Evolutionary conservation across 495 filamentous ascomycete genomes (phyloP), one percentile per base, ranked within the genome.

Genomic region (Delitschia confertaspora): DNA sequence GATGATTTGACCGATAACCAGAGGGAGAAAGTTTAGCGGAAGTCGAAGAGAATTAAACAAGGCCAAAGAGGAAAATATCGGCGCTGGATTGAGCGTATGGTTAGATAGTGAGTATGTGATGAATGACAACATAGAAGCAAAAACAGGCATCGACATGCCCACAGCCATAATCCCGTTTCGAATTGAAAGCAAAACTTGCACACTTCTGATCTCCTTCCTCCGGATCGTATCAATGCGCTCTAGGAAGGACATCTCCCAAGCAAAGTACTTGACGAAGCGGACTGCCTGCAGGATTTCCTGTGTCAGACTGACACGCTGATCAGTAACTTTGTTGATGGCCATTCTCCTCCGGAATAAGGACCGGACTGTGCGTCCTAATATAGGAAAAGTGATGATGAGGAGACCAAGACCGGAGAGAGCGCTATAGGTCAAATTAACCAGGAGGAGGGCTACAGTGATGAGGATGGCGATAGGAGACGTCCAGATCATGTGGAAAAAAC

Each of bases 181-280:
- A 40, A 93, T 81, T 2, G 81, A 74, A 20, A 95, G 67, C 13
- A 96, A 61, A 10, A 85, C 65, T 54, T 93, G 87, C 38, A 94
- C 85, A 3, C 78, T 73, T 9, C 67, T 61, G 53, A 96, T 84
- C 58, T 96, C 89, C 32, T 69, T 70, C 21, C 65, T 67, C 33
- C 89, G 76, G 38, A 89, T 82, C 14, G 77, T 69, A 35, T 72
- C 69, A 7, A 96, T 68, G 13, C 87, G 76, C n/a, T 71, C 67
- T 3, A 95, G 66, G 60, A 96, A 96, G 33, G 80, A 78, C 24
- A 71, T 78, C 56, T 96, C 89, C 89, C 89, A 96, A 6, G 85
- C 89, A 58, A 94, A 95, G 64, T 75, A 94, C 61, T 96, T 96
- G 60, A 96, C 88, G 55, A 96, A 95, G 13, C 87, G 75, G 33